Evolutionary conservation across 768 basidiomycete genomes (phyloP).

Genomic region (Mycena filopes): DNA sequence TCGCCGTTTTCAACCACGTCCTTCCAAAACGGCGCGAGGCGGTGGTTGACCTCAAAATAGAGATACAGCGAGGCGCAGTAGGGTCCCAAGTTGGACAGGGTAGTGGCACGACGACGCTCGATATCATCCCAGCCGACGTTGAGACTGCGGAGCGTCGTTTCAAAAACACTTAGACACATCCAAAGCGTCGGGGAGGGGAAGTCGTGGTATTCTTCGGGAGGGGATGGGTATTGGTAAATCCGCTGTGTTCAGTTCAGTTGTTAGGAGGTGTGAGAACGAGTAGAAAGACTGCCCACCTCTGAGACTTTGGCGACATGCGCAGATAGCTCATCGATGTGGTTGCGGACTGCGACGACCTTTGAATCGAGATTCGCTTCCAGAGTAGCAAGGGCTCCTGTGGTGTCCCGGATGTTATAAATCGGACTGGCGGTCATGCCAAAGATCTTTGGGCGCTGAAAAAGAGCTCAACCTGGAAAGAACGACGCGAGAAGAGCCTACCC

Average conservation of each 20-base stretch:
- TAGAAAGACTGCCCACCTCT: constrained; percentile 64
- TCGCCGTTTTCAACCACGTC: constrained; percentile 30
- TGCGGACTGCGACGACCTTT: constrained; percentile 78
- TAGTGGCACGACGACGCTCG: constrained; percentile 69
- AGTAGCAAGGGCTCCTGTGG: constrained; percentile 66
- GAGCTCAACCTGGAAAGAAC: not conserved
- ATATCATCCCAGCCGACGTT: constrained; percentile 69
- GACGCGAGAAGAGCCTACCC: not conserved
- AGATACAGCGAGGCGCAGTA: constrained; percentile 81
- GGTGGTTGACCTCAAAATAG: constrained; percentile 66
- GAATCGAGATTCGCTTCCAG: constrained; percentile 80
- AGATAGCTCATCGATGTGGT: constrained; percentile 73
- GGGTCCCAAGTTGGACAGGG: constrained; percentile 73
- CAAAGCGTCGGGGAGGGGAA: constrained; percentile 69
- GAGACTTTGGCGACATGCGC: constrained; percentile 69
- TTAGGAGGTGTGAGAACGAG: not conserved
- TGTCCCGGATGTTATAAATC: constrained; percentile 82
- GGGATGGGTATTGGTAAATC: constrained; percentile 64
- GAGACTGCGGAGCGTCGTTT: constrained; percentile 40
- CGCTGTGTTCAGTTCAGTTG: constrained; percentile 50
- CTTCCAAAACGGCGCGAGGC: constrained; percentile 52
- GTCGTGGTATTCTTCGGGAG: constrained; percentile 62
- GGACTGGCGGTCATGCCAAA: constrained; percentile 96
- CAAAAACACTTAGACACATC: constrained; percentile 57
- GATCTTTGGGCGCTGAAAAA: constrained; percentile 72